Evolutionary conservation across 176 grass and related monocot genomes (phyloP).

Genomic region (Alloteropsis semialata): DNA sequence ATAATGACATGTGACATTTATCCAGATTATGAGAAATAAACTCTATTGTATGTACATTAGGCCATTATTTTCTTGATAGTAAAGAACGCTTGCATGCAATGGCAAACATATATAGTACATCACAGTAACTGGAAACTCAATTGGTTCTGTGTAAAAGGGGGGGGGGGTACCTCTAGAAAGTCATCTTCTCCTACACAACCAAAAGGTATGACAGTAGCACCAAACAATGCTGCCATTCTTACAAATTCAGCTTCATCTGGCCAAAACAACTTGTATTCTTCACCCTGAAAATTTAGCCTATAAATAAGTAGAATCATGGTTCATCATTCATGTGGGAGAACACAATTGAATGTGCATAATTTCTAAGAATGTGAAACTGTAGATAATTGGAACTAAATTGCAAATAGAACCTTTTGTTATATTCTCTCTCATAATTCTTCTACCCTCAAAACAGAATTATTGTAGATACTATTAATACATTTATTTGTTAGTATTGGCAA

Average conservation of each 20-base stretch:
- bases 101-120: not conserved
- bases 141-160: not conserved
- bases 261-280: slow-evolving; percentile 94
- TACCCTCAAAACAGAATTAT: not conserved
- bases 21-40: not conserved
- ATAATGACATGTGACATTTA: not conserved
- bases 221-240: slow-evolving; percentile 90
- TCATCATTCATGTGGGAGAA: not conserved
- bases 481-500: not conserved
- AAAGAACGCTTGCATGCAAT: not conserved
- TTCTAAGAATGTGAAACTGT: not conserved
- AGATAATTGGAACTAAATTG: not conserved
- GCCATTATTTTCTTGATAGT: not conserved
- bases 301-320: not conserved
- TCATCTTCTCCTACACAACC: slow-evolving; percentile 91
- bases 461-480: not conserved
- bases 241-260: slow-evolving; percentile 90
- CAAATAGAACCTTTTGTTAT: not conserved
- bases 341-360: not conserved
- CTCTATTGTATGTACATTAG: not conserved
- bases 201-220: slow-evolving; percentile 79
- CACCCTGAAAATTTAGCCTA: slow-evolving; percentile 49
- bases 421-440: not conserved
- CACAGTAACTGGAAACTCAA: not conserved
- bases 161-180: slow-evolving; percentile 52